Evolutionary conservation across 2,329 filamentous ascomycete species (phyloP).

Genomic region (Aschersonia sp.): DNA sequence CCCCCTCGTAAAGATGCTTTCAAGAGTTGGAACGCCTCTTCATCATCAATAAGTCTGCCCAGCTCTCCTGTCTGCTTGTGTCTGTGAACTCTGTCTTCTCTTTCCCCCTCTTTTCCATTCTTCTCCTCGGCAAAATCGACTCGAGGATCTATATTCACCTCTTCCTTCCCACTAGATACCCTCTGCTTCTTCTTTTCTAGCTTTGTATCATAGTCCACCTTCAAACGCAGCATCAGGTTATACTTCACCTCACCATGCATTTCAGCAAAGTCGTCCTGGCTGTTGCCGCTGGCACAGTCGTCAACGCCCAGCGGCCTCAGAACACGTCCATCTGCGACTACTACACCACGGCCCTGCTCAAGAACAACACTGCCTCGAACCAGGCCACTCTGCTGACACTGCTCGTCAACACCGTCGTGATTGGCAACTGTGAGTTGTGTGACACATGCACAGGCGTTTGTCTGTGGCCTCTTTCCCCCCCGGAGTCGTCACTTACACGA

Average conservation of each 20-base stretch:
- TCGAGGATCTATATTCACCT: not conserved
- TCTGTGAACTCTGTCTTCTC: not conserved
- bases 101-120: not conserved
- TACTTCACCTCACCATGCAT: conserved; percentile 9
- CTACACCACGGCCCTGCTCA: conserved; percentile 44
- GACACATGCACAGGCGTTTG: not conserved
- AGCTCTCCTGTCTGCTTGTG: not conserved
- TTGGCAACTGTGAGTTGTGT: conserved; percentile 37
- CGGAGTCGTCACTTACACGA: not conserved
- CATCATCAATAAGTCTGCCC: not conserved
- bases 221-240: not conserved
- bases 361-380: conserved; percentile 42
- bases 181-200: not conserved
- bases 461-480: not conserved
- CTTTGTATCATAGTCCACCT: not conserved
- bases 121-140: too few species aligned
- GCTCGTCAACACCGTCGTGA: conserved; percentile 47
- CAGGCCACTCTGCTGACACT: conserved; percentile 40
- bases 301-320: conserved; percentile 28
- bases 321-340: conserved; percentile 45
- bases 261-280: conserved; percentile 9
- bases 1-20: not conserved
- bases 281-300: conserved; percentile 8
- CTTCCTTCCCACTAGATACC: not conserved
- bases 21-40: not conserved